Conservation (phyloP, 495 filamentous ascomycete species). For the Trichoderma erinaceum region DNA sequence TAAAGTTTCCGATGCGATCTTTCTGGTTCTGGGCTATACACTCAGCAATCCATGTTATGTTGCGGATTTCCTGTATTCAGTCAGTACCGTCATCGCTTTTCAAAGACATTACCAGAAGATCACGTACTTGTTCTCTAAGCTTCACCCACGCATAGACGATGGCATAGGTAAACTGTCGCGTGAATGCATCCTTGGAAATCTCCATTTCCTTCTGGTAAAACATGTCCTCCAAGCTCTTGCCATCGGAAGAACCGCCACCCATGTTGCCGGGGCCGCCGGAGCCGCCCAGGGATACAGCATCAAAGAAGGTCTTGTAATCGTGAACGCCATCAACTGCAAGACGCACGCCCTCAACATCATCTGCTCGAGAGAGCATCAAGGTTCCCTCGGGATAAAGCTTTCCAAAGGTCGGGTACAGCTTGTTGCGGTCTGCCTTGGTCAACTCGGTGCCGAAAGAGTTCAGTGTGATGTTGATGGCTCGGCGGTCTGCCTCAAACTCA, state of each 20-base stretch:
- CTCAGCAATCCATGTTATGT: conserved; percentile 99
- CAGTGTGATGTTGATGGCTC: conserved; percentile 97
- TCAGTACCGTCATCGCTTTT: neutral
- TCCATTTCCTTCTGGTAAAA: conserved; percentile 99
- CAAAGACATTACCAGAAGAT: conserved; percentile 8
- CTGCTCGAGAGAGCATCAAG: conserved; percentile 88
- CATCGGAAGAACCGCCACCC: conserved; percentile 65
- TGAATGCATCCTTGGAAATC: conserved; percentile 89
- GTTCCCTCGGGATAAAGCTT: conserved; percentile 89
- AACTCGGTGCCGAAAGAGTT: conserved; percentile 99
- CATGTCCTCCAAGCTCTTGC: conserved; percentile 89
- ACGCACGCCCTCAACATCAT: conserved; percentile 88
- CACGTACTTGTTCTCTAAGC: conserved; percentile 85
- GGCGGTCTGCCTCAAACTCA: conserved; percentile 91
- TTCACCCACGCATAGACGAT: conserved; percentile 98
- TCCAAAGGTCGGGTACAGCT: conserved; percentile 91
- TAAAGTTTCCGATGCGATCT: conserved; percentile 96
- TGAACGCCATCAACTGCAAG: conserved; percentile 84
- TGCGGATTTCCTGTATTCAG: conserved; percentile 74
- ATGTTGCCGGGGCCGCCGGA: conserved; percentile 71
- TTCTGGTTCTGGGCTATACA: conserved; percentile 99
- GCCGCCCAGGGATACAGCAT: conserved; percentile 78
- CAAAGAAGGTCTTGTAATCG: conserved; percentile 93
- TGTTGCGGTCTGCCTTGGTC: conserved; percentile 86
- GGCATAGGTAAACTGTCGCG: conserved; percentile 89